Percentiles rank a stretch among this genome's conserved stretches.
Conservation (phyloP, 805 yeast genomes). For the Ogataea saltuana region DNA sequence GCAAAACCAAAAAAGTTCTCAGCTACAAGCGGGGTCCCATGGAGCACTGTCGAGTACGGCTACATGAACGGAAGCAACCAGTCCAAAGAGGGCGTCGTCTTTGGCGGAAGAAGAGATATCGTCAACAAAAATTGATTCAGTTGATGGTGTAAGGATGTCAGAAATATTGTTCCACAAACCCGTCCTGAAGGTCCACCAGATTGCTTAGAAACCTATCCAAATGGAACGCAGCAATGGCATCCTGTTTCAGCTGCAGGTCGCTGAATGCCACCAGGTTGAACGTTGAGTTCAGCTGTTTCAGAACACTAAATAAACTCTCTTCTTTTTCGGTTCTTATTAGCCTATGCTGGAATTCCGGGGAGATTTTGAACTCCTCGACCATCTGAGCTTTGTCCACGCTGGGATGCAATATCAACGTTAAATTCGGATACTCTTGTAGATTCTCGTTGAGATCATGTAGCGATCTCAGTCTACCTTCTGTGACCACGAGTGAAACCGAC, state of each 20-base stretch:
- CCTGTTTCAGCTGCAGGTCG: slow-evolving; percentile 19
- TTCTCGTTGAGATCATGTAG: slow-evolving; percentile 14
- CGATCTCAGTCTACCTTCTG: slow-evolving; percentile 10
- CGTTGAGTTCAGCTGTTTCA: slow-evolving; percentile 45
- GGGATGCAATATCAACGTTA: slow-evolving; percentile 33
- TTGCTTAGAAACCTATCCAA: slow-evolving; percentile 28
- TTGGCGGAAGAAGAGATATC: slow-evolving; percentile 54
- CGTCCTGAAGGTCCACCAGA: slow-evolving; percentile 21
- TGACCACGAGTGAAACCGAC: slow-evolving; percentile 24
- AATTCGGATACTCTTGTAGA: slow-evolving; percentile 22
- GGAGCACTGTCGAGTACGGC: slow-evolving; percentile 65
- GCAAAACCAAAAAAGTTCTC: slow-evolving; percentile 52
- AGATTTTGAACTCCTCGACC: slow-evolving; percentile 23
- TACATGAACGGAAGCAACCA: slow-evolving; percentile 60
- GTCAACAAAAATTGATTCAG: slow-evolving; percentile 18
- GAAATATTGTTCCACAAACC: slow-evolving; percentile 7
- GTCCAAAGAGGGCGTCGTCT: slow-evolving; percentile 51
- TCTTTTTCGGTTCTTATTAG: slow-evolving; percentile 48
- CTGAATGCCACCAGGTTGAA: slow-evolving; percentile 28
- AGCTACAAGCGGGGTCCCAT: slow-evolving; percentile 37
- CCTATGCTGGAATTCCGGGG: slow-evolving; percentile 29
- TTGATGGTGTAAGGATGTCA: not conserved
- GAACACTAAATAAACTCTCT: slow-evolving; percentile 54
- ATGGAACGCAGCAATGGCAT: slow-evolving; percentile 25
- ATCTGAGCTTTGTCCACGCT: slow-evolving; percentile 18